Evolutionary conservation across 2,329 filamentous ascomycete genomes (phyloP).

Genomic region (Neonectria faginata): DNA sequence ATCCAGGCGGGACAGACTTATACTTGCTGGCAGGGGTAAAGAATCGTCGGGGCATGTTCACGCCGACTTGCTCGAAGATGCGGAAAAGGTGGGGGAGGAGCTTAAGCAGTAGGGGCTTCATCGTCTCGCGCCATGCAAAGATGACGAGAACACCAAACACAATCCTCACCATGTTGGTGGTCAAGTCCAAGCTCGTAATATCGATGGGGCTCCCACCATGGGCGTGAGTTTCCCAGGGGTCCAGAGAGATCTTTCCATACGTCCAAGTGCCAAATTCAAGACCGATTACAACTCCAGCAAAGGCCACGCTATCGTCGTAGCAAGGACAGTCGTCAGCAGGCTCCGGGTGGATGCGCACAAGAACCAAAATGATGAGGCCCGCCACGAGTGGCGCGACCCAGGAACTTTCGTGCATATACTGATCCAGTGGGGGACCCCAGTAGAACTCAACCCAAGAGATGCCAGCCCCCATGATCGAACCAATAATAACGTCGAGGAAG

Average conservation of each 20-base stretch:
- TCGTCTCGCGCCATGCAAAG: constrained; percentile 89
- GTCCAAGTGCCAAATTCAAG: constrained; percentile 87
- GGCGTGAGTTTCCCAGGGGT: constrained; percentile 58
- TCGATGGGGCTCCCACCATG: constrained; percentile 69
- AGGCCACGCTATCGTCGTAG: constrained; percentile 95
- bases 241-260: constrained; percentile 68
- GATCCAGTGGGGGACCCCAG: constrained; percentile 72
- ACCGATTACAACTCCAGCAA: constrained; percentile 90
- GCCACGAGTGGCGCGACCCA: constrained; percentile 74
- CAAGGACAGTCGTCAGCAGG: constrained; percentile 97
- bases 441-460: constrained; percentile 71
- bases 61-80: constrained; percentile 80
- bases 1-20: constrained; percentile 79
- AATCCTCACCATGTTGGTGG: constrained; percentile 74
- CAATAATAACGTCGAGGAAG: constrained; percentile 89
- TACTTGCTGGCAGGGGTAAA: constrained; percentile 94
- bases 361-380: constrained; percentile 74
- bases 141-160: constrained; percentile 84
- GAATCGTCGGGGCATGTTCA: constrained; percentile 87
- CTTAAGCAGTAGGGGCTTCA: constrained; percentile 85
- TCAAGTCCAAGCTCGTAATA: constrained; percentile 73
- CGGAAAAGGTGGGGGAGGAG: constrained; percentile 88
- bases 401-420: constrained; percentile 74
- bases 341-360: constrained; percentile 92
- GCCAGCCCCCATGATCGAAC: constrained; percentile 79